phyloP scores from a whole-genome alignment of 352 stramenopile genomes.

The Blastocystis sp. region DNA sequence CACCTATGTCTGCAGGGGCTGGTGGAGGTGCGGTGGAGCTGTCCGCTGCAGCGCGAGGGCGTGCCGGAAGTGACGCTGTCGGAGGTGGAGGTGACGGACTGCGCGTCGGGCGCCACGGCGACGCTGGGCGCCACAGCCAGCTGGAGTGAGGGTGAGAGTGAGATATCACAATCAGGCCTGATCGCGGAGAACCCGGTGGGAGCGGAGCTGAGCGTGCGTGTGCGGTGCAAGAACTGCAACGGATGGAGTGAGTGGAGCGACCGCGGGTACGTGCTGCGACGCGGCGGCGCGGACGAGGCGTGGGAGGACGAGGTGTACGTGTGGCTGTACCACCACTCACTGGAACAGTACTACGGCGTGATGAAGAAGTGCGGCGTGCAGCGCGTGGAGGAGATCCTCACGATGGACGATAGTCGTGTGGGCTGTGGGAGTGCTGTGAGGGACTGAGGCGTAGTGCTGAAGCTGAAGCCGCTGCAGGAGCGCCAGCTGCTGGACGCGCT shows the following conservation, averaged over 20 bases:
- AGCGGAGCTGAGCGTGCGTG: not conserved
- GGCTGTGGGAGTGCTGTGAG: not conserved
- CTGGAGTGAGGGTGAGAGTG: not conserved
- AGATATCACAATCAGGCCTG: not conserved
- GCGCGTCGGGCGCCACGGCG: not conserved
- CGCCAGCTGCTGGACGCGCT: not conserved
- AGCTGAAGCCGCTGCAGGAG: constrained; percentile 41
- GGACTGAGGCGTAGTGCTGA: constrained; percentile 1
- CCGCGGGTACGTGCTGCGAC: not conserved
- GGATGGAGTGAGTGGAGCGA: constrained; percentile 19
- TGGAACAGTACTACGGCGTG: constrained; percentile 8
- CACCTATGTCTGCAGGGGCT: not conserved
- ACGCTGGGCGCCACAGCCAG: not conserved
- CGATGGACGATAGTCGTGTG: not conserved
- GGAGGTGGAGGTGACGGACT: constrained; percentile 3
- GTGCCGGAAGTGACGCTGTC: constrained; percentile 5
- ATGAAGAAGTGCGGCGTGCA: not conserved
- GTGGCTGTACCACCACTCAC: constrained; percentile 15
- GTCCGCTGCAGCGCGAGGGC: not conserved
- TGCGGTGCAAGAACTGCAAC: constrained; percentile 40
- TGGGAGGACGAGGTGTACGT: constrained; percentile 14
- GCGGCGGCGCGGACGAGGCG: not conserved
- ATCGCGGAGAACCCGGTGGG: no score
- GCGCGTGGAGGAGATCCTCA: not conserved
- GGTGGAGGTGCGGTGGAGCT: constrained; percentile 13